Conservation (phyloP, 768 basidiomycete species). For the Clitopilus hobsonii region DNA sequence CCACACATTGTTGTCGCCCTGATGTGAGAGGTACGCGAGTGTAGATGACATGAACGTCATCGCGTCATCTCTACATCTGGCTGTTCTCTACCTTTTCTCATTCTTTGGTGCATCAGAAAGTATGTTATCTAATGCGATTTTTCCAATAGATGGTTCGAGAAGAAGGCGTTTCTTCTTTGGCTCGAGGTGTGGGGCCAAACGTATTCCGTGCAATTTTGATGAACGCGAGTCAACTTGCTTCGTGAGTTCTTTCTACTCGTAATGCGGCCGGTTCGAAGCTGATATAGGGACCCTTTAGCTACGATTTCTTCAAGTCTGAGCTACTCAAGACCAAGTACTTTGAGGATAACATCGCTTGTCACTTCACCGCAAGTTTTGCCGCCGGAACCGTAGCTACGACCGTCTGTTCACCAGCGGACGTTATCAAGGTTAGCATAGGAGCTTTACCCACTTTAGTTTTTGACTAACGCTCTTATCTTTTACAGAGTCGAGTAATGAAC, state of each 20-base stretch:
- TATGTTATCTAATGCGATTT: too few species aligned
- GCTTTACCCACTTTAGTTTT: neutral
- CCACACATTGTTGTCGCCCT: constrained; percentile 4
- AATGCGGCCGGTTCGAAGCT: neutral
- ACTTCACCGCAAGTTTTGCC: constrained; percentile 84
- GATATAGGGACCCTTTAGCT: constrained; percentile 35
- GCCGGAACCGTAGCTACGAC: constrained; percentile 90
- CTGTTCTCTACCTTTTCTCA: neutral
- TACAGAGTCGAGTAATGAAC: constrained; percentile 81
- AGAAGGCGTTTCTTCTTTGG: constrained; percentile 74
- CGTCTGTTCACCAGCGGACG: constrained; percentile 85
- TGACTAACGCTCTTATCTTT: neutral
- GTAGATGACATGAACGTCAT: constrained; percentile 8
- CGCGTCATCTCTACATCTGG: constrained; percentile 4
- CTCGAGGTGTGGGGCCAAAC: constrained; percentile 78
- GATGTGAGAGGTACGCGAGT: constrained; percentile 8
- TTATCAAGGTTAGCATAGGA: constrained; percentile 56
- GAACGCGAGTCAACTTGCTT: constrained; percentile 91
- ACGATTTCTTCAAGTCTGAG: constrained; percentile 89
- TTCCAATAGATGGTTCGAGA: constrained; percentile 73
- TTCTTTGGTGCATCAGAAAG: too few species aligned
- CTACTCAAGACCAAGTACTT: constrained; percentile 69
- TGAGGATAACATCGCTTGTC: constrained; percentile 76
- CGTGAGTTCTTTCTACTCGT: constrained; percentile 41
- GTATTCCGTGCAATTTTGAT: constrained; percentile 82